These are phyloP conservation scores for Pleurotus salmoneostramineus DNA, from an alignment of 768 basidiomycete genomes.

Conservation along the genomic window DNA sequence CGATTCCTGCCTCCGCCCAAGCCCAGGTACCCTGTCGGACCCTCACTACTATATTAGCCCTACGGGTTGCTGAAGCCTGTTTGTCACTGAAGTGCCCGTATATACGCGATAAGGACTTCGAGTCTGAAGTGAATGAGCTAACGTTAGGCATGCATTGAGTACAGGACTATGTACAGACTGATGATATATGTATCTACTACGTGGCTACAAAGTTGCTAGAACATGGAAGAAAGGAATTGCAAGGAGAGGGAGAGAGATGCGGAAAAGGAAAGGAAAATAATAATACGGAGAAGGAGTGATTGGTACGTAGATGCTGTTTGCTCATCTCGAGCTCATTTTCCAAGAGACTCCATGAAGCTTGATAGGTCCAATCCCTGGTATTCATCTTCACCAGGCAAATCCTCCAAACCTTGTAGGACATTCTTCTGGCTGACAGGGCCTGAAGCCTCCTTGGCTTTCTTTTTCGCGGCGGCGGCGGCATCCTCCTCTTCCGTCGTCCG, in stretches of 20 bases:
- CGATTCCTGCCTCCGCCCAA: slow-evolving; percentile 10
- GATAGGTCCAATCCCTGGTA: slow-evolving; percentile 85
- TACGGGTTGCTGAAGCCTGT: neutral
- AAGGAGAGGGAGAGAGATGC: slow-evolving; percentile 1
- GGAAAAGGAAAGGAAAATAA: slow-evolving; percentile 18
- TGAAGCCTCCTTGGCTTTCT: slow-evolving; percentile 48
- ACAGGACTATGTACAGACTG: slow-evolving; percentile 9
- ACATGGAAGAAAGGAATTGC: neutral
- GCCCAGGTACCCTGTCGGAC: slow-evolving; percentile 14
- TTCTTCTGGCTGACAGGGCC: slow-evolving; percentile 75
- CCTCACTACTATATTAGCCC: slow-evolving; percentile 8
- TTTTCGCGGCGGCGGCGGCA: slow-evolving; percentile 46
- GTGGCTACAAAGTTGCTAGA: neutral
- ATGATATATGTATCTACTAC: slow-evolving; percentile 9
- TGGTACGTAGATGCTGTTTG: slow-evolving; percentile 10
- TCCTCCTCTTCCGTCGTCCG: slow-evolving; percentile 80
- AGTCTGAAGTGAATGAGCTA: neutral
- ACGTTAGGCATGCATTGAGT: slow-evolving; percentile 6
- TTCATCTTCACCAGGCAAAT: slow-evolving; percentile 89
- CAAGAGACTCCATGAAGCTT: slow-evolving; percentile 85
- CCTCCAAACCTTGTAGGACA: slow-evolving; percentile 85
- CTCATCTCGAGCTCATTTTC: slow-evolving; percentile 31
- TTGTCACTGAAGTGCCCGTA: neutral
- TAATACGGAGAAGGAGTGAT: slow-evolving; percentile 17
- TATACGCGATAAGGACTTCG: neutral